Conservation (phyloP, 805 yeast species). For the Candida peoriensis region DNA sequence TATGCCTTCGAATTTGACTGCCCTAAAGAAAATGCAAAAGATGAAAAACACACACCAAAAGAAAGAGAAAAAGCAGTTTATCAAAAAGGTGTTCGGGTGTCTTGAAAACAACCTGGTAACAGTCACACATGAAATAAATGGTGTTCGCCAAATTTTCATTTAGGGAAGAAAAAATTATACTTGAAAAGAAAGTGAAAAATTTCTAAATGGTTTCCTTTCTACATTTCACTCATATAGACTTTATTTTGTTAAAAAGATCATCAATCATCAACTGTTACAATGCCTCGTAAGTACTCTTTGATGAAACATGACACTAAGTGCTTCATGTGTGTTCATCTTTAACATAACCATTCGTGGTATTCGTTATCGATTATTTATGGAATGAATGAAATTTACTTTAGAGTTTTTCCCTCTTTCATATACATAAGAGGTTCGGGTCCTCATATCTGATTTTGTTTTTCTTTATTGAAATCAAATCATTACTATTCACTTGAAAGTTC, state of each 20-base stretch:
- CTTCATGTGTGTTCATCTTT: no score
- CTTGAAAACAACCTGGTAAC: not conserved
- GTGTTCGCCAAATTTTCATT: not conserved
- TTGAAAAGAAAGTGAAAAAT: not conserved
- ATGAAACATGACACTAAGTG: no score
- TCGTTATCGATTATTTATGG: no score
- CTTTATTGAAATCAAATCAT: not conserved
- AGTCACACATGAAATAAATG: not conserved
- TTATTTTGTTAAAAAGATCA: not conserved
- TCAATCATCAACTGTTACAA: conserved; percentile 18
- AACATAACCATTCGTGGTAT: no score
- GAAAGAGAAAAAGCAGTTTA: no score
- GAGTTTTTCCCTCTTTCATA: conserved; percentile 1
- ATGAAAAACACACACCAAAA: no score
- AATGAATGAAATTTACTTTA: conserved; percentile 8
- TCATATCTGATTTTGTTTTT: conserved; percentile 28
- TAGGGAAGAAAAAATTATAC: not conserved
- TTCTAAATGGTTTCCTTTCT: no score
- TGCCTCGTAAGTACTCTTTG: conserved; percentile 30
- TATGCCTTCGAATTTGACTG: no score
- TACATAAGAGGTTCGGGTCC: conserved; percentile 78
- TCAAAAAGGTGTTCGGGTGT: not conserved
- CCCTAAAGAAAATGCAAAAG: no score
- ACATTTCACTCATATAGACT: not conserved
- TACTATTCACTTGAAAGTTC: conserved; percentile 2